phyloP scores from a whole-genome alignment of 495 filamentous ascomycete genomes.

The Penicillium manginii region DNA sequence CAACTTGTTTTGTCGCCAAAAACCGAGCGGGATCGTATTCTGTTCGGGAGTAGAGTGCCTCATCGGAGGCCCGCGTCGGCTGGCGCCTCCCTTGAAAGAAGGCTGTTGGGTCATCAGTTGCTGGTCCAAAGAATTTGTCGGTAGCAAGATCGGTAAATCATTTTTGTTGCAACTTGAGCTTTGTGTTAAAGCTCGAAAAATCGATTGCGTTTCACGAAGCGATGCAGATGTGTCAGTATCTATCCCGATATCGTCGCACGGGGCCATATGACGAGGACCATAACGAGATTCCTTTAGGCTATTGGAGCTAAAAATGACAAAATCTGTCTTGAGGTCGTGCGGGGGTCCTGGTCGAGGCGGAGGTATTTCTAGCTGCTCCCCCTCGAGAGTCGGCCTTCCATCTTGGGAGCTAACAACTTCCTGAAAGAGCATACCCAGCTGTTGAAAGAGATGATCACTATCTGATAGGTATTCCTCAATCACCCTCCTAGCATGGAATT shows the following conservation, averaged over 20 bases:
- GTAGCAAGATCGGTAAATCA: background rate
- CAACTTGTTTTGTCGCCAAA: conserved; percentile 39
- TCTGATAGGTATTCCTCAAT: background rate
- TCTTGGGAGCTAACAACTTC: background rate
- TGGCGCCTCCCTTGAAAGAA: background rate
- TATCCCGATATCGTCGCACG: background rate
- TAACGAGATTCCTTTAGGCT: background rate
- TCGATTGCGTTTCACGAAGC: background rate
- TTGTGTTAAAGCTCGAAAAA: no score
- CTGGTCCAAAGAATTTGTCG: background rate
- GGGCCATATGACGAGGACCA: background rate
- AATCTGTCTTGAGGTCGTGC: background rate
- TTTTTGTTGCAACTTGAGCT: background rate
- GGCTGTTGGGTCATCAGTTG: background rate
- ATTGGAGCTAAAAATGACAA: background rate
- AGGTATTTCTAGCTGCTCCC: background rate
- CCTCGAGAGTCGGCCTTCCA: background rate
- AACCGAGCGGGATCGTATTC: conserved; percentile 15
- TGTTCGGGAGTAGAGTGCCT: background rate
- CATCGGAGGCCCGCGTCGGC: background rate
- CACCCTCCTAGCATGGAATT: background rate
- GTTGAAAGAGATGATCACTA: background rate
- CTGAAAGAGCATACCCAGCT: background rate
- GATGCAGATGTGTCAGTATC: background rate
- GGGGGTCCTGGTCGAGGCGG: background rate